These are phyloP conservation scores for Aspergillus arachidicola DNA, from an alignment of 2,329 filamentous ascomycete genomes.

Conservation along the genomic window DNA sequence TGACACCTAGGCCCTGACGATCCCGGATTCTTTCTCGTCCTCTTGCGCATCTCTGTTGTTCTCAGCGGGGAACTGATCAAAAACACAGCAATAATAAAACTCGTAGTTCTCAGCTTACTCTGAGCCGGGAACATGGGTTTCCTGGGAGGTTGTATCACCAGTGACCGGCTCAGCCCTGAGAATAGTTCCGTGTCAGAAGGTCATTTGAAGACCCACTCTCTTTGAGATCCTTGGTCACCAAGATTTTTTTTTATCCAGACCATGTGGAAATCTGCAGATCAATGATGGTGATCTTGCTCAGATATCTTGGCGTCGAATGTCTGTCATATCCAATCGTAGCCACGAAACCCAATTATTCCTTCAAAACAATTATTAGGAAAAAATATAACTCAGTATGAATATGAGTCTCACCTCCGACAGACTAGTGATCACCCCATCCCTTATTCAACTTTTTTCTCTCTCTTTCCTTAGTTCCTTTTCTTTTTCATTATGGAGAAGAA, in stretches of 20 bases:
- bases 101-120: neutral
- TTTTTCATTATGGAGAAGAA: too few species aligned
- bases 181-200: neutral
- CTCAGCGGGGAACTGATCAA: too few species aligned
- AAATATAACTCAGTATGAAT: neutral
- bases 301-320: neutral
- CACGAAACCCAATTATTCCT: neutral
- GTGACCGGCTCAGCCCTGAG: neutral
- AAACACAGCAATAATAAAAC: too few species aligned
- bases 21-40: neutral
- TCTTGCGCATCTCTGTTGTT: neutral
- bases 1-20: neutral
- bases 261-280: conserved; percentile 2
- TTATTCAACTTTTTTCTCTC: neutral
- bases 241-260: neutral
- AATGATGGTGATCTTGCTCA: neutral
- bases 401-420: neutral
- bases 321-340: neutral
- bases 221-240: neutral
- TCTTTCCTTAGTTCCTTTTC: neutral
- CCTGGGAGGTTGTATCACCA: neutral
- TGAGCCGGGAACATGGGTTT: neutral
- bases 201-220: neutral
- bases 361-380: neutral
- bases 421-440: neutral